Conservation (phyloP, 2,329 filamentous ascomycete genomes). For the Massarina eburnea region DNA sequence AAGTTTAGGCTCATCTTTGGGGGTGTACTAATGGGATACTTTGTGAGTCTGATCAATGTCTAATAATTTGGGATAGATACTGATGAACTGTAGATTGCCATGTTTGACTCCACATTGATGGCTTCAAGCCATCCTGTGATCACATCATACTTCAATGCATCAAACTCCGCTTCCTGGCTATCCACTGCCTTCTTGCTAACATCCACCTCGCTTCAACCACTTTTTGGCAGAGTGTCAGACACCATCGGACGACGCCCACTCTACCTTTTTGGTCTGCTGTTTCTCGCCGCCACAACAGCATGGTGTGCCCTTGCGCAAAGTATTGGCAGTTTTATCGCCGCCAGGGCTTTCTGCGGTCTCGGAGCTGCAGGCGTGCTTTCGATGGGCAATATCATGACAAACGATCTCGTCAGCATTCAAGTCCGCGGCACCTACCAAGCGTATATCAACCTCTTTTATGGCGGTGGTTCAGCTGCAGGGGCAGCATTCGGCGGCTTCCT, state of each 20-base stretch:
- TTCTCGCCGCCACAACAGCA: conserved; percentile 66
- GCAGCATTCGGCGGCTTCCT: conserved; percentile 71
- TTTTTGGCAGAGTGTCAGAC: conserved; percentile 74
- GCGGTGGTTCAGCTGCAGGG: conserved; percentile 55
- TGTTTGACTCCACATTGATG: conserved; percentile 80
- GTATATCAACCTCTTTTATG: conserved; percentile 66
- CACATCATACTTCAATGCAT: conserved; percentile 75
- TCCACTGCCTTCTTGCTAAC: conserved; percentile 78
- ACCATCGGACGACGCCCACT: conserved; percentile 68
- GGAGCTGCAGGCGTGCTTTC: conserved; percentile 72
- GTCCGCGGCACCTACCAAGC: conserved; percentile 73
- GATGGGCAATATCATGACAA: conserved; percentile 69
- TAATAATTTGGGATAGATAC: conserved; percentile 23
- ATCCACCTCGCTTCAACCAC: conserved; percentile 73
- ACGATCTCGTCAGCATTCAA: conserved; percentile 73
- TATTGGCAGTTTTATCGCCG: conserved; percentile 70
- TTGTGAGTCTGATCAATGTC: conserved; percentile 30
- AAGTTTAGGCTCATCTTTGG: conserved; percentile 42
- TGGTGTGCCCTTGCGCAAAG: conserved; percentile 70
- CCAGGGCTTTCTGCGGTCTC: conserved; percentile 70
- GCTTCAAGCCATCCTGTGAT: conserved; percentile 79
- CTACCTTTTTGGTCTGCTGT: conserved; percentile 63
- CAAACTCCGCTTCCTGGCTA: conserved; percentile 80
- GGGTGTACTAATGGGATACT: conserved; percentile 40
- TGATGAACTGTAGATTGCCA: conserved; percentile 30